Conservation (phyloP, 148 eudicot species). For the Limonium bicolor region DNA sequence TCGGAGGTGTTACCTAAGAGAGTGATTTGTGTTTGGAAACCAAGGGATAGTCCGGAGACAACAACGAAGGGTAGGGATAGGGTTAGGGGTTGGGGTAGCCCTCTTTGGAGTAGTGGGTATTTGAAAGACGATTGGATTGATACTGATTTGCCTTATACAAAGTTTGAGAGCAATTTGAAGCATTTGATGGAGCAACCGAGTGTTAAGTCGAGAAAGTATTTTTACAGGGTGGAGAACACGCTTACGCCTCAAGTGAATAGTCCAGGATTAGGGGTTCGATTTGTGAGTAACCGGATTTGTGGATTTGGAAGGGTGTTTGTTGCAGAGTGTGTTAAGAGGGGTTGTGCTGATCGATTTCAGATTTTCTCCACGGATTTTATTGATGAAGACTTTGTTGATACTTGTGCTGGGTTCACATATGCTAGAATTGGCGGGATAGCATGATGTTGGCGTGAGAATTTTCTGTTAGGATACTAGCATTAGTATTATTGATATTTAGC, state of each 20-base stretch:
- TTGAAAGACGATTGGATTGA: slow-evolving; percentile 83
- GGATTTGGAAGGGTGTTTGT: slow-evolving; percentile 54
- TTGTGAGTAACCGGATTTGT: slow-evolving; percentile 57
- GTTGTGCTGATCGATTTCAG: slow-evolving; percentile 50
- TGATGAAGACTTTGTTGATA: slow-evolving; percentile 68
- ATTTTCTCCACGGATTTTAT: slow-evolving; percentile 70
- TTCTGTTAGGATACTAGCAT: too few species aligned
- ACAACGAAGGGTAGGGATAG: too few species aligned
- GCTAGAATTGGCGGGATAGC: slow-evolving; percentile 51
- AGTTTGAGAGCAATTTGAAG: slow-evolving; percentile 76
- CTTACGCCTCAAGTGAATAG: slow-evolving; percentile 80
- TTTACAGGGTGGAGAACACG: slow-evolving; percentile 77
- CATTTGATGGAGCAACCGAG: slow-evolving; percentile 53
- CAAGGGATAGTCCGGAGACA: slow-evolving; percentile 40
- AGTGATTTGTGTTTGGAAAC: slow-evolving; percentile 78
- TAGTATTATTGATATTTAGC: too few species aligned
- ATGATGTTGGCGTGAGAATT: too few species aligned
- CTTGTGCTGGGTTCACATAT: slow-evolving; percentile 54
- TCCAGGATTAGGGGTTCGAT: slow-evolving; percentile 54
- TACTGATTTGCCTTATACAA: slow-evolving; percentile 63
- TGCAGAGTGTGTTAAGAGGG: slow-evolving; percentile 32
- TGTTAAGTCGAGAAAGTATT: slow-evolving; percentile 31
- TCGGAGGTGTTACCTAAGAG: slow-evolving; percentile 63
- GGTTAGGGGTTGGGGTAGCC: too few species aligned
- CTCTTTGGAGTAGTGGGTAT: slow-evolving; percentile 52